Evolutionary conservation across 164 flowering plant species (phyloP), one percentile per base, ranked within the genome.

Genomic region (Houttuynia cordata): DNA sequence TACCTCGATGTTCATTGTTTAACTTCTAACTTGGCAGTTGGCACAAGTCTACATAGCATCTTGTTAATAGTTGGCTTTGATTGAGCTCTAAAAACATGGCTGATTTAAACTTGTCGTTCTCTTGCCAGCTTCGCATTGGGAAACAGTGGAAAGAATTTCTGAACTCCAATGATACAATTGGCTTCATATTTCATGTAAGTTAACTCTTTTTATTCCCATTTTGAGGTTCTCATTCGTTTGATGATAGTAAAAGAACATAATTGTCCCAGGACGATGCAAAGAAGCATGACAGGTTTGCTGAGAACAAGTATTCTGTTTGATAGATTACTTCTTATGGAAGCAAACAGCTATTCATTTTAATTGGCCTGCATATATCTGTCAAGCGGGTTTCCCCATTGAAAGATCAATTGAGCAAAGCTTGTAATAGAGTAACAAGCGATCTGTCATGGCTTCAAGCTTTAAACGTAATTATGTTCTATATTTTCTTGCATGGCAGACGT

Each of bases 61-160:
- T 45, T 12, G 17, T 12, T 2, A n/a, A n/a, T n/a, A n/a, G n/a
- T n/a, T n/a, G n/a, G n/a, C 4, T 45, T 45, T 45, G 17, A n/a
- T n/a, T 12, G 13, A 45, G 8, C 49, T 45, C 37, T 45, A 45
- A 45, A 45, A 2, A 45, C 49, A 45, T 45, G 17, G 49, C 49
- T 45, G 49, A 45, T 10, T 10, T 14, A 17, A 45, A 45, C 49
- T 45, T 45, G 37, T 30, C 37, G 52, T 37, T 25, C 39, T 65
- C 24, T 53, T 69, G 67, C 50, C 76, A 81, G 85, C 9, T 71
- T 50, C 76, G 88, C 82, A 83, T 88, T 72, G 96, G 88, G 53
- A 80, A 63, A 66, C 88, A 88, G 64, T 86, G 92, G 96, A 88
- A 88, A 76, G 86, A 80, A 67, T 79, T 84, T 57, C 78, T 88